Conservation (phyloP, 2,329 filamentous ascomycete genomes). For the Colletotrichum navitas region DNA sequence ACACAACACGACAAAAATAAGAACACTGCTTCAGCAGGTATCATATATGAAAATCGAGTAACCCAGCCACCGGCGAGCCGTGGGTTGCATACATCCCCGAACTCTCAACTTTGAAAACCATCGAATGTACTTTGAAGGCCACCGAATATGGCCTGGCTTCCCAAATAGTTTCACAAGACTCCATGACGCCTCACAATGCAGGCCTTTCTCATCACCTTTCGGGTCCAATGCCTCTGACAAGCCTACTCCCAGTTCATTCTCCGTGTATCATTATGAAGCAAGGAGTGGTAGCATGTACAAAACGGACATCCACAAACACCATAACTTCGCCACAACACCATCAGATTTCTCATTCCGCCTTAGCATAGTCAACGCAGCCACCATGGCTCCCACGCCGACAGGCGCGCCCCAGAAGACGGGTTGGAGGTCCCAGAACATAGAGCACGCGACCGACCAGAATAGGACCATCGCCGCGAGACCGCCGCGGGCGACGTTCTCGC, state of each 20-base stretch:
- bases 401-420: constrained; percentile 11
- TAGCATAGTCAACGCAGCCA: constrained; percentile 41
- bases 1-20: no score
- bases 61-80: background rate
- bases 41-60: background rate
- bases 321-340: constrained; percentile 46
- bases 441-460: constrained; percentile 17
- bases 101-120: background rate
- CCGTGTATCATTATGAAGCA: background rate
- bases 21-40: background rate
- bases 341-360: constrained; percentile 43
- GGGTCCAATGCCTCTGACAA: no score
- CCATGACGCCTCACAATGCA: background rate
- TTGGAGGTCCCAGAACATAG: constrained; percentile 9
- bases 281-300: constrained; percentile 44
- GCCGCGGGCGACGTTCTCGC: constrained; percentile 42
- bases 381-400: constrained; percentile 1
- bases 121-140: background rate
- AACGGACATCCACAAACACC: constrained; percentile 45
- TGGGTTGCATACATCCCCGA: background rate
- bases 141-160: background rate
- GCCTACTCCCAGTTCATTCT: no score
- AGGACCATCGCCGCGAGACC: constrained; percentile 42
- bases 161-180: background rate
- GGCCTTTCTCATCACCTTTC: background rate